Conservation (phyloP, 176 grass and related monocot species). For the Areca catechu region DNA sequence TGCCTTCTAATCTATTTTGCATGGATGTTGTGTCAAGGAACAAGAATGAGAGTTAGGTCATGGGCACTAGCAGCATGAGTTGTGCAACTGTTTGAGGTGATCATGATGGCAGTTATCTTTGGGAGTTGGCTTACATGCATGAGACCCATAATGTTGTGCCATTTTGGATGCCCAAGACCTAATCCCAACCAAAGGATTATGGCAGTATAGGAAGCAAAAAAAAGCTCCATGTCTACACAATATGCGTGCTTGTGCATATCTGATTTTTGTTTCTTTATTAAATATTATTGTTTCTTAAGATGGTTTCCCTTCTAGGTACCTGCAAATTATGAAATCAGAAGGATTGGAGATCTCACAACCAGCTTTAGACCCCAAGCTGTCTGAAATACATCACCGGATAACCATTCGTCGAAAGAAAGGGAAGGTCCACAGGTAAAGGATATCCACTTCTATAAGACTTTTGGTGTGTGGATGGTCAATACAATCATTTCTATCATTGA, state of each 20-base stretch:
- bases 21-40: too few species aligned
- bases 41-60: too few species aligned
- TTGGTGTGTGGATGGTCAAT: too few species aligned
- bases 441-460: background rate
- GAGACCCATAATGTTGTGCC: too few species aligned
- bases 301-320: conserved; percentile 43
- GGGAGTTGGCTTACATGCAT: too few species aligned
- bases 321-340: conserved; percentile 80
- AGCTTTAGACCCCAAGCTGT: conserved; percentile 57
- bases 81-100: too few species aligned
- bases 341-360: conserved; percentile 86
- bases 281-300: background rate
- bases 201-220: too few species aligned
- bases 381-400: conserved; percentile 90
- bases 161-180: too few species aligned
- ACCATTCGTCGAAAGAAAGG: conserved; percentile 53
- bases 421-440: conserved; percentile 56
- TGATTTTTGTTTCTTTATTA: background rate
- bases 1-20: too few species aligned
- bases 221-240: background rate
- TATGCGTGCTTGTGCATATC: background rate
- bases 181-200: too few species aligned
- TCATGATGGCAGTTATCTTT: too few species aligned
- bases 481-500: background rate
- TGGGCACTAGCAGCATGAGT: too few species aligned